A percentile compares a stretch with the other conserved stretches of the same genome.
These are phyloP conservation scores for Cadophora malorum DNA, from an alignment of 2,329 filamentous ascomycete species.

Conservation along the genomic window DNA sequence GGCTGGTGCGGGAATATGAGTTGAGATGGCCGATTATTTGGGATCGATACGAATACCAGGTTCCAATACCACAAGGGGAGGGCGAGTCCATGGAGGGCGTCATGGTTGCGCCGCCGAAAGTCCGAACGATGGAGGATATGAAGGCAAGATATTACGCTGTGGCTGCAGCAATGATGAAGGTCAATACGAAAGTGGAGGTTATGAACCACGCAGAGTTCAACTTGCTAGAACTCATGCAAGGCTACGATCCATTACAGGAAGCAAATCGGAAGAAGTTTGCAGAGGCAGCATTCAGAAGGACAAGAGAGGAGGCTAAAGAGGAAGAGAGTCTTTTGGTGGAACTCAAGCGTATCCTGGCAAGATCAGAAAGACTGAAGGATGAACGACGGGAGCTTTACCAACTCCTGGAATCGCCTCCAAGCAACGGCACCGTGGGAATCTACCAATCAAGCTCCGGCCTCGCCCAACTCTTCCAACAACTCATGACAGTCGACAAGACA, in stretches of 20 bases:
- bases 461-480: constrained; percentile 78
- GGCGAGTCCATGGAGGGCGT: constrained; percentile 54
- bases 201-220: constrained; percentile 89
- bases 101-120: constrained; percentile 56
- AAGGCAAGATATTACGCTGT: constrained; percentile 92
- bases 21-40: constrained; percentile 90
- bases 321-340: constrained; percentile 90
- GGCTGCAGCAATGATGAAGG: constrained; percentile 79
- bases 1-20: constrained; percentile 77
- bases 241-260: constrained; percentile 85
- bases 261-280: constrained; percentile 84
- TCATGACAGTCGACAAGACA: constrained; percentile 82
- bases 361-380: constrained; percentile 84
- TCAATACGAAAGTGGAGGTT: constrained; percentile 79
- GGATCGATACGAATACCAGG: constrained; percentile 85
- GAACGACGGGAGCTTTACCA: constrained; percentile 88
- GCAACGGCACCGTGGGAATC: constrained; percentile 69
- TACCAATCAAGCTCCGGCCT: constrained; percentile 86
- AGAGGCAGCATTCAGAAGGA: constrained; percentile 76
- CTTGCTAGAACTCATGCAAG: constrained; percentile 82
- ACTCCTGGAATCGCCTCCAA: constrained; percentile 82
- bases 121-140: constrained; percentile 83
- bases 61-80: constrained; percentile 53
- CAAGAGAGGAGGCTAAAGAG: constrained; percentile 87
- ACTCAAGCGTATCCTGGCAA: constrained; percentile 87